Percentiles rank a stretch among this genome's conserved stretches.
Conservation (phyloP, 306 rosid genomes). For the Mimosa bimucronata region DNA sequence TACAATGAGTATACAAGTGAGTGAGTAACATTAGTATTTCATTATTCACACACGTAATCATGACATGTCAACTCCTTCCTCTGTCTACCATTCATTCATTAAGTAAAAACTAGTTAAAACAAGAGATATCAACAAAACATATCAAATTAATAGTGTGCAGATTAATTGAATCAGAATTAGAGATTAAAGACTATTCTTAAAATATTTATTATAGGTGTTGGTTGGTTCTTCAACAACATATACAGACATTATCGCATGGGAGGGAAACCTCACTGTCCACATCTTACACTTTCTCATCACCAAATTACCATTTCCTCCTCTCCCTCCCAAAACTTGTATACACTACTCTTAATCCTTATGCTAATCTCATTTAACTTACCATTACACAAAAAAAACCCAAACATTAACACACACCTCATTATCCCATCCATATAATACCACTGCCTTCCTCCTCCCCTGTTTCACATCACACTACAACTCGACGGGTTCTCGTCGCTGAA, state of each 20-base stretch:
- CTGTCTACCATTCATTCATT: no score
- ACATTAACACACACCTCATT: slow-evolving; percentile 37
- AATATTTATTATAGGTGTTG: background rate
- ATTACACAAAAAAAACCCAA: slow-evolving; percentile 10
- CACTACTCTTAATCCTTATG: slow-evolving; percentile 34
- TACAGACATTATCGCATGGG: slow-evolving; percentile 46
- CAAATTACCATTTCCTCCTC: background rate
- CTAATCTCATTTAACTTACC: slow-evolving; percentile 29
- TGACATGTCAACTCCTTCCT: no score
- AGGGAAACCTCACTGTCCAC: background rate
- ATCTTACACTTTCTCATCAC: no score
- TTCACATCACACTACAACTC: slow-evolving; percentile 78
- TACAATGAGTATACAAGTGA: no score
- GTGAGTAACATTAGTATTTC: no score
- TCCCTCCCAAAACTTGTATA: slow-evolving; percentile 33
- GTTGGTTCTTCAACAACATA: slow-evolving; percentile 48
- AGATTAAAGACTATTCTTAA: no score
- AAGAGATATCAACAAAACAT: background rate
- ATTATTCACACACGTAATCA: no score
- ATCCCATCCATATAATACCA: slow-evolving; percentile 49
- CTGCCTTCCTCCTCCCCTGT: background rate
- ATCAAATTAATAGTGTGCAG: no score
- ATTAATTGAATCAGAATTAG: no score
- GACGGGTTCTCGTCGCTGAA: slow-evolving; percentile 83
- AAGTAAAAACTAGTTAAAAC: no score